Percentiles rank a stretch among this genome's conserved stretches.
Conservation (phyloP, 495 filamentous ascomycete species). For the Podospora didyma region DNA sequence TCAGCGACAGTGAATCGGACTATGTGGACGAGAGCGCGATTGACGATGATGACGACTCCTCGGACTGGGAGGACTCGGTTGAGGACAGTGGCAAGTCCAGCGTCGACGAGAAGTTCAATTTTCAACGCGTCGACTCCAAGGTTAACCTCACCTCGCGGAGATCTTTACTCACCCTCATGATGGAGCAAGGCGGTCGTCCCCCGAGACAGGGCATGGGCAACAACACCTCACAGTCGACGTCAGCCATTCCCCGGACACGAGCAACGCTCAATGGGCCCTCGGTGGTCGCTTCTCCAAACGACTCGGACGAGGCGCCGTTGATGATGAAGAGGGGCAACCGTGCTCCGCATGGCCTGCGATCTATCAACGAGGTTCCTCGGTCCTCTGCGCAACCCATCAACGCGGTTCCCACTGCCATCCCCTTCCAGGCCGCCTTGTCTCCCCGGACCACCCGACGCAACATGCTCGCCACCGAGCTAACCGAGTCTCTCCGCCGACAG, state of each 20-base stretch:
- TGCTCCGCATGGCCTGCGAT: constrained; percentile 36
- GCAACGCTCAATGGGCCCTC: constrained; percentile 70
- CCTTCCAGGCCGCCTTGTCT: constrained; percentile 67
- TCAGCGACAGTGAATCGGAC: constrained; percentile 65
- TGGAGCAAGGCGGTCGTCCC: constrained; percentile 65
- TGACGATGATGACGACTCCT: constrained; percentile 84
- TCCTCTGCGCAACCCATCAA: constrained; percentile 77
- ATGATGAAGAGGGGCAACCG: constrained; percentile 58
- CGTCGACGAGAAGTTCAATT: constrained; percentile 71
- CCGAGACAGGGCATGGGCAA: constrained; percentile 62
- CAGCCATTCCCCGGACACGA: constrained; percentile 70
- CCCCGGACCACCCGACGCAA: constrained; percentile 91
- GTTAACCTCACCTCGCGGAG: constrained; percentile 80
- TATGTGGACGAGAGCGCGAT: constrained; percentile 76
- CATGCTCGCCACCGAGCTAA: constrained; percentile 91
- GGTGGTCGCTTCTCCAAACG: constrained; percentile 65
- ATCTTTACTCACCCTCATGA: constrained; percentile 84
- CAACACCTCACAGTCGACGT: constrained; percentile 71
- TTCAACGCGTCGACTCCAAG: constrained; percentile 86
- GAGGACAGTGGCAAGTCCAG: constrained; percentile 80
- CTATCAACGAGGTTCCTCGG: constrained; percentile 65
- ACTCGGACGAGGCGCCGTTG: constrained; percentile 61
- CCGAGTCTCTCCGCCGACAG: constrained; percentile 39
- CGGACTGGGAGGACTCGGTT: constrained; percentile 89
- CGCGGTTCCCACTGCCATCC: constrained; percentile 61